phyloP scores from a whole-genome alignment of 2,329 filamentous ascomycete genomes.

The Fusarium phyllophilum region DNA sequence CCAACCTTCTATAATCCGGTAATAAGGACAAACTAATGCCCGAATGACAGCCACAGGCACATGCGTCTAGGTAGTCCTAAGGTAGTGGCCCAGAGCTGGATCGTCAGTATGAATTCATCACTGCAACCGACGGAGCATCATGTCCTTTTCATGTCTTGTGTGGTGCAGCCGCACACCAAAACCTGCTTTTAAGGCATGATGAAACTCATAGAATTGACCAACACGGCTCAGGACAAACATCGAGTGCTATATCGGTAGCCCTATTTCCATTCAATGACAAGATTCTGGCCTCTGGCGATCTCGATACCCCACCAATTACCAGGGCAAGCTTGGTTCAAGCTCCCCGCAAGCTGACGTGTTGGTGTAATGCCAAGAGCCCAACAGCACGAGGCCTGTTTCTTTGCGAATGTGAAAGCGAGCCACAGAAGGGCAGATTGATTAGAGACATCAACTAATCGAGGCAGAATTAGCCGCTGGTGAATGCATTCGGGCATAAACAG shows the following conservation, averaged over 20 bases:
- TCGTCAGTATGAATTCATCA: constrained; percentile 13
- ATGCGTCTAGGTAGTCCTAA: too few relatives aligned
- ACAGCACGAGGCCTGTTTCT: background rate
- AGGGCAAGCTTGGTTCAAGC: constrained; percentile 17
- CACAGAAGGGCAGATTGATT: background rate
- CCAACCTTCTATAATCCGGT: background rate
- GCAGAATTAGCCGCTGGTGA: background rate
- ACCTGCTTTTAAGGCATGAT: constrained; percentile 21
- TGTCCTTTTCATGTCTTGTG: background rate
- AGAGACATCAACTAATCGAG: background rate
- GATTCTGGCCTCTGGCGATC: constrained; percentile 14
- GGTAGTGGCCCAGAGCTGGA: background rate
- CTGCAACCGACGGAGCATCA: background rate
- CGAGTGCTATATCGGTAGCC: background rate
- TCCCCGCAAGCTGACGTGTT: constrained; percentile 31
- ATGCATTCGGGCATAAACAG: constrained; percentile 4
- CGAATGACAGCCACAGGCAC: background rate
- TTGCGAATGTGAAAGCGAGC: background rate
- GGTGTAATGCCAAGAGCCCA: constrained; percentile 16
- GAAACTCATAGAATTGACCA: background rate
- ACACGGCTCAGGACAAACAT: background rate
- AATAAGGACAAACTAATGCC: constrained; percentile 8
- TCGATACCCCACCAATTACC: constrained; percentile 29
- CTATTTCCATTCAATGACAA: constrained; percentile 5
- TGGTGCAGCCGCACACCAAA: constrained; percentile 7